A percentile compares a stretch with the other conserved stretches of the same genome.
Evolutionary conservation across 2,329 filamentous ascomycete genomes (phyloP).

Genomic region (Phialophora verrucosa): DNA sequence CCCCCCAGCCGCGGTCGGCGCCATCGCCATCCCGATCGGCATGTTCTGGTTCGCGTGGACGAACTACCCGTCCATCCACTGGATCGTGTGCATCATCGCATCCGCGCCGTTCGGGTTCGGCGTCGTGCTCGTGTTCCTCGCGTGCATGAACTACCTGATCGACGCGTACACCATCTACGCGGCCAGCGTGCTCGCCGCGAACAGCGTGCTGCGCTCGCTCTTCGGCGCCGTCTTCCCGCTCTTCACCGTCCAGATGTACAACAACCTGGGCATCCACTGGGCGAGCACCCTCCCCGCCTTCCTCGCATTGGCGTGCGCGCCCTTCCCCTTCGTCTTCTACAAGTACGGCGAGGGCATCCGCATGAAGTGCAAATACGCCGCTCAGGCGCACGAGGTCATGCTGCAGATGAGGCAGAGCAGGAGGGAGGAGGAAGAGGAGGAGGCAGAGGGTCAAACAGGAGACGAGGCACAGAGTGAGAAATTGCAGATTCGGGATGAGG

Average conservation of each 20-base stretch:
- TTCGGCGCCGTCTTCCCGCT: constrained; percentile 57
- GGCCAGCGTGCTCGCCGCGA: constrained; percentile 52
- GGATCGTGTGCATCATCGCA: constrained; percentile 48
- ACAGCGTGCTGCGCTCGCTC: constrained; percentile 53
- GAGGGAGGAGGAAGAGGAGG: not conserved
- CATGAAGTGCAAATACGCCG: constrained; percentile 51
- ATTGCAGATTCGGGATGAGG: not conserved
- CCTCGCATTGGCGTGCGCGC: constrained; percentile 52
- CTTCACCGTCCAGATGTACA: constrained; percentile 55
- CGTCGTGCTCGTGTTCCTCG: constrained; percentile 50
- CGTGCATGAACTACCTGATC: constrained; percentile 52
- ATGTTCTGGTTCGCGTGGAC: constrained; percentile 68
- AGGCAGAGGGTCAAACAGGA: too few relatives aligned
- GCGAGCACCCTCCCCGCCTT: constrained; percentile 55
- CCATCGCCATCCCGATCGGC: constrained; percentile 52
- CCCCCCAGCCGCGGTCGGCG: constrained; percentile 56
- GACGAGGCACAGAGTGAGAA: not conserved
- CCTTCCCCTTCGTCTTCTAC: constrained; percentile 54
- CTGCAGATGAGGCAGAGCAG: constrained; percentile 33
- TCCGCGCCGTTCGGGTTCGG: constrained; percentile 51
- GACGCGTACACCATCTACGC: constrained; percentile 53
- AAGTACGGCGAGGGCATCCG: constrained; percentile 50
- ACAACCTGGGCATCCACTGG: constrained; percentile 55
- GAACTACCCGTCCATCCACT: constrained; percentile 52
- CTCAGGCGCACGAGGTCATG: constrained; percentile 44